These are phyloP conservation scores for Caloboletus firmus DNA, from an alignment of 1,284 basidiomycete species.

Conservation along the genomic window DNA sequence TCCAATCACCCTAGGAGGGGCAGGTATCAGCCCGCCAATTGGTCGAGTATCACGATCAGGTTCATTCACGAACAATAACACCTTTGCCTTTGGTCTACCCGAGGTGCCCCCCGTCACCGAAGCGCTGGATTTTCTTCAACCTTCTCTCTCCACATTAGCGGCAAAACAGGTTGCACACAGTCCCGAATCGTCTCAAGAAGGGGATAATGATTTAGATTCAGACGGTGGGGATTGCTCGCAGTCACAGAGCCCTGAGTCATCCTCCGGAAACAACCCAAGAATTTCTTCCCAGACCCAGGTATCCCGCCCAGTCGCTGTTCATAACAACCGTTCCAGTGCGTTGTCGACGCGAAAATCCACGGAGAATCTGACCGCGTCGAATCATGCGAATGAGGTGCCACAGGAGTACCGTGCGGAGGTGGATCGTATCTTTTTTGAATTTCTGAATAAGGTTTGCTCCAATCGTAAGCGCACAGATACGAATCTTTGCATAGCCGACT, in stretches of 20 bases:
- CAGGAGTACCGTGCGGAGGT: constrained; percentile 80
- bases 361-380: constrained; percentile 33
- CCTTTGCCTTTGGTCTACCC: constrained; percentile 46
- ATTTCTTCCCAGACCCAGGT: constrained; percentile 24
- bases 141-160: constrained; percentile 14
- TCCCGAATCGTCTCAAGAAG: constrained; percentile 41
- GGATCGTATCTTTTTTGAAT: constrained; percentile 90
- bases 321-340: constrained; percentile 19
- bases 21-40: constrained; percentile 41
- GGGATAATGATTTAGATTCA: constrained; percentile 45
- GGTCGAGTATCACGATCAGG: constrained; percentile 65
- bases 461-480: constrained; percentile 63
- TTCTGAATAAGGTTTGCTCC: constrained; percentile 86
- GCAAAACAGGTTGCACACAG: constrained; percentile 28
- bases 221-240: constrained; percentile 36
- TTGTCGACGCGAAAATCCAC: constrained; percentile 28
- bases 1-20: constrained; percentile 18
- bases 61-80: constrained; percentile 50
- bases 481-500: constrained; percentile 10
- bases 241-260: constrained; percentile 34
- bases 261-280: constrained; percentile 26
- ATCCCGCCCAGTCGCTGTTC: constrained; percentile 27
- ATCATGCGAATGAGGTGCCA: constrained; percentile 66
- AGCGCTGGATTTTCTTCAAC: constrained; percentile 35
- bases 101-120: constrained; percentile 28